These are phyloP conservation scores for Dacryopinax primogenitus DNA, from an alignment of 768 basidiomycete genomes.

Conservation along the genomic window DNA sequence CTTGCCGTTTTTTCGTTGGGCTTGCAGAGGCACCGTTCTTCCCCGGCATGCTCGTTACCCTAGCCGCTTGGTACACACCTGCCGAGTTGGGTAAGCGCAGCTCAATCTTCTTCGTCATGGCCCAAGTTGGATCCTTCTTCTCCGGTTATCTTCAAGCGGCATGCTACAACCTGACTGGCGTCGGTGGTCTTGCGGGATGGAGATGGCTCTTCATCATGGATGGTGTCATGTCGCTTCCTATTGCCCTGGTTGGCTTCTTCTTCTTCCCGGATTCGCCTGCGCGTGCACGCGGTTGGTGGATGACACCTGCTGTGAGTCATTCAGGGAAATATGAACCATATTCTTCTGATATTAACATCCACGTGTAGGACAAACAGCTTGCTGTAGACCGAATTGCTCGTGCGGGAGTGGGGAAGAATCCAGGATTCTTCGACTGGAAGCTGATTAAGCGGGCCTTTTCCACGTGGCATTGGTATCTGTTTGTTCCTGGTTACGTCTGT, in stretches of 20 bases:
- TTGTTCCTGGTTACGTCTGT: constrained; percentile 8
- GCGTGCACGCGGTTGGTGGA: constrained; percentile 51
- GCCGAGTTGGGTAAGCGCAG: constrained; percentile 59
- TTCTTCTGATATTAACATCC: constrained; percentile 18
- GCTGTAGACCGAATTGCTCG: constrained; percentile 19
- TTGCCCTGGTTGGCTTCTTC: constrained; percentile 57
- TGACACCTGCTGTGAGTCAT: constrained; percentile 37
- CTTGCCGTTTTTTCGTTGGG: constrained; percentile 60
- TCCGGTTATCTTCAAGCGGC: constrained; percentile 12
- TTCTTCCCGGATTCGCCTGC: constrained; percentile 60
- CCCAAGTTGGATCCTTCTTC: constrained; percentile 54
- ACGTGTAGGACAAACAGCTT: neutral
- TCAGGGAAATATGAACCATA: neutral
- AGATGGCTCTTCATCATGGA: constrained; percentile 43
- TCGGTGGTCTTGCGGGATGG: constrained; percentile 24
- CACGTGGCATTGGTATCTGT: constrained; percentile 9
- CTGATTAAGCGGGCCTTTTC: constrained; percentile 15
- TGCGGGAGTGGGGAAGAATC: neutral
- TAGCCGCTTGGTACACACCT: constrained; percentile 62
- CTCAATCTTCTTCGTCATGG: constrained; percentile 47
- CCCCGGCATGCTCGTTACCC: constrained; percentile 58
- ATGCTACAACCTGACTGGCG: constrained; percentile 7
- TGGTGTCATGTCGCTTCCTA: constrained; percentile 56
- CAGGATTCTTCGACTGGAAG: constrained; percentile 8
- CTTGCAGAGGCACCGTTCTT: constrained; percentile 64